A percentile compares a stretch with the other conserved stretches of the same genome.
Conservation (phyloP, 371 early-diverging fungal species). For the Mortierella polycephala region DNA sequence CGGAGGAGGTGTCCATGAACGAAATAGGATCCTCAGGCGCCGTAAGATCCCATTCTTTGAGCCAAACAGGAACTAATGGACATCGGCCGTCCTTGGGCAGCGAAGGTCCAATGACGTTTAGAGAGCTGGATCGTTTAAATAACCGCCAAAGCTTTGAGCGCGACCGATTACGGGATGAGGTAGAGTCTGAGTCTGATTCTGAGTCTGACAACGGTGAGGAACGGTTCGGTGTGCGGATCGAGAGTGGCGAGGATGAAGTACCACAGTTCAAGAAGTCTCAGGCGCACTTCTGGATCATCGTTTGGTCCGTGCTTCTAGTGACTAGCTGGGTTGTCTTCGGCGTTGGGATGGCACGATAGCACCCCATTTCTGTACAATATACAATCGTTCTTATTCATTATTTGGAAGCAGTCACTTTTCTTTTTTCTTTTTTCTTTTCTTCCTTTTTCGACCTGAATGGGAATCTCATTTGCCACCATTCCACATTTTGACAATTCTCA, state of each 20-base stretch:
- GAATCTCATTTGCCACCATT: neutral
- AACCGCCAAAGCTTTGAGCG: neutral
- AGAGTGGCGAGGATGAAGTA: constrained; percentile 45
- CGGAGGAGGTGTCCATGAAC: constrained; percentile 44
- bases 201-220: constrained; percentile 32
- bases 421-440: neutral
- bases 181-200: constrained; percentile 14
- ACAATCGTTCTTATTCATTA: neutral
- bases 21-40: constrained; percentile 20
- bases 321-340: constrained; percentile 50
- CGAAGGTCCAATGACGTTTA: too few species aligned
- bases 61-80: neutral
- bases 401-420: neutral
- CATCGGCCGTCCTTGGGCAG: too few species aligned
- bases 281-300: constrained; percentile 49
- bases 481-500: neutral
- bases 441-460: neutral
- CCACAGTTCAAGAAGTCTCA: constrained; percentile 33
- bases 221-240: constrained; percentile 46
- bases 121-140: too few species aligned
- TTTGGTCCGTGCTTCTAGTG: constrained; percentile 38
- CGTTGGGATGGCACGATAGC: constrained; percentile 16
- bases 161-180: constrained; percentile 1
- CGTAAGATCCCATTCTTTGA: constrained; percentile 3
- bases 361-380: neutral